Conservation (phyloP, 352 stramenopile species). For the Globisporangium polare region DNA sequence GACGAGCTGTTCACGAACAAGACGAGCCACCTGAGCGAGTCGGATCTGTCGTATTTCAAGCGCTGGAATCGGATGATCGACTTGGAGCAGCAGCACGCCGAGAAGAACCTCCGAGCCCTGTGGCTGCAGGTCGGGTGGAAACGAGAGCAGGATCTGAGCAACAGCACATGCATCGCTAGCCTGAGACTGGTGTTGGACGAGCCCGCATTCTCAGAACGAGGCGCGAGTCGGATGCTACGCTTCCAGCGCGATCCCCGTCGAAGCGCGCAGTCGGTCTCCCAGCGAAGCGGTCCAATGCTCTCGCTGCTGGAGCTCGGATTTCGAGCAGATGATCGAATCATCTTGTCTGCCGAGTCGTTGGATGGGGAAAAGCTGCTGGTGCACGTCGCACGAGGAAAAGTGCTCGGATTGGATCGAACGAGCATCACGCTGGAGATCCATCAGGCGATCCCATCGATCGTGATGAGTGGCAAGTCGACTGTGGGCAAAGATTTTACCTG, state of each 20-base stretch:
- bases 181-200: conserved; percentile 47
- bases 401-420: conserved; percentile 41
- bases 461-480: conserved; percentile 47
- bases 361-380: conserved; percentile 62
- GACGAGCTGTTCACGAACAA: conserved; percentile 62
- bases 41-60: conserved; percentile 65
- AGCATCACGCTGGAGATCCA: conserved; percentile 50
- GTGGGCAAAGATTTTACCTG: conserved; percentile 64
- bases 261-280: conserved; percentile 5
- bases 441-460: conserved; percentile 55
- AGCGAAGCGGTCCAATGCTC: not conserved
- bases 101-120: conserved; percentile 61
- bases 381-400: conserved; percentile 51
- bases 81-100: conserved; percentile 67
- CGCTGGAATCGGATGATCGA: conserved; percentile 73
- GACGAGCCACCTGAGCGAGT: conserved; percentile 45
- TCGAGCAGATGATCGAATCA: conserved; percentile 64
- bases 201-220: conserved; percentile 26
- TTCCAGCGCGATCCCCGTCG: conserved; percentile 50
- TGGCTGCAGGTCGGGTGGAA: conserved; percentile 65
- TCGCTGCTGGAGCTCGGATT: conserved; percentile 59
- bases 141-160: conserved; percentile 46
- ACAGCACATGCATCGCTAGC: conserved; percentile 49
- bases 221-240: conserved; percentile 32
- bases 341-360: conserved; percentile 67